phyloP scores from a whole-genome alignment of 2,329 filamentous ascomycete genomes.

The Colletotrichum nymphaeae region DNA sequence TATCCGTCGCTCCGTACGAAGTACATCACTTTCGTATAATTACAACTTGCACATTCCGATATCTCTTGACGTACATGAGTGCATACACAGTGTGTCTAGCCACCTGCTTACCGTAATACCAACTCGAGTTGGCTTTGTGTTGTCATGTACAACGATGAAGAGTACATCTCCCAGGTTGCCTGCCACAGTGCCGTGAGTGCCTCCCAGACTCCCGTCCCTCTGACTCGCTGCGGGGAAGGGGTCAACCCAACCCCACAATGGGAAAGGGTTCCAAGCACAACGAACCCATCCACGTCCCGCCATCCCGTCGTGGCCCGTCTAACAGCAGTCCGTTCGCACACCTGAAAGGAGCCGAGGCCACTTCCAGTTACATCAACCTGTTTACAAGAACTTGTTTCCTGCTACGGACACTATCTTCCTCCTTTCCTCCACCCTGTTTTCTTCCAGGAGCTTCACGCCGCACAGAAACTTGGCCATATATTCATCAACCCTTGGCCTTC shows the following conservation, averaged over 20 bases:
- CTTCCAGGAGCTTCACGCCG: neutral
- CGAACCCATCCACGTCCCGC: slow-evolving; percentile 1
- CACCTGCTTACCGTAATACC: neutral
- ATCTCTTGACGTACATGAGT: neutral
- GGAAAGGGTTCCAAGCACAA: neutral
- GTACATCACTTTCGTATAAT: neutral
- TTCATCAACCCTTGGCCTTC: neutral
- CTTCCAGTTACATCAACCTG: neutral
- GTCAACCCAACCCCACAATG: slow-evolving; percentile 16
- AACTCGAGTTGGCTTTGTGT: neutral
- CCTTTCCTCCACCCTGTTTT: neutral
- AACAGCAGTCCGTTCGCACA: slow-evolving; percentile 10
- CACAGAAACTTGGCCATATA: neutral
- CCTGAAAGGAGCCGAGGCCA: slow-evolving; percentile 12
- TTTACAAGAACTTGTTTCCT: slow-evolving; percentile 10
- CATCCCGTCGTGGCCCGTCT: slow-evolving; percentile 2
- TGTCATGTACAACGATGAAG: neutral
- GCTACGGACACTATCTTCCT: slow-evolving; percentile 5
- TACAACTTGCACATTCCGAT: too few species aligned
- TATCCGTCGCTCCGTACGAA: neutral
- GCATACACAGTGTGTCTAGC: neutral
- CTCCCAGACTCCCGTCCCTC: neutral
- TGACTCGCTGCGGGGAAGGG: slow-evolving; percentile 23
- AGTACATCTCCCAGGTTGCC: neutral
- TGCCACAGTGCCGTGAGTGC: neutral